Base-by-base conservation (phyloP, 768 basidiomycete genomes). In the Termitomyces sp. region DNA sequence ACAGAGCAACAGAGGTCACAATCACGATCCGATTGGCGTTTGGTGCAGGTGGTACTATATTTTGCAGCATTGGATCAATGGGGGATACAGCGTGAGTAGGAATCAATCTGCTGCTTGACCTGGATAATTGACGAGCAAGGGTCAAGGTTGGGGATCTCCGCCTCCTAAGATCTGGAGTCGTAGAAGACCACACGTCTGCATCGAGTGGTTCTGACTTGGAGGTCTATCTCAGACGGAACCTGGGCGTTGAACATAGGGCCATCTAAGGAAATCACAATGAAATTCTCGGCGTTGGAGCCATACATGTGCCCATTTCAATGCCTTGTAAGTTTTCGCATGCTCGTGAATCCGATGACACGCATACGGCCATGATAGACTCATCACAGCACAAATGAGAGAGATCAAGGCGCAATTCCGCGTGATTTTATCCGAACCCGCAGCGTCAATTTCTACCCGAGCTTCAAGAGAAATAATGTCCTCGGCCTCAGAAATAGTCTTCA, bases 251-350 rank as follows among this genome's bases (percentile, higher is more conserved):
- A 15, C 25, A 25, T 25, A 25, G 79, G 10, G 88, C 86, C 68
- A 90, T 87, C 86, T 89, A 20, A n/a, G 20, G 6, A 50, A 5
- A n/a, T 46, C 9, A 10, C 45, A 17, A 36, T 36, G 5, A 9
- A 82, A 80, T 54, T 86, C 69, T 7, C 71, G 75, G 20, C 82
- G 69, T 42, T 31, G 20, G 36, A 56, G 25, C 32, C 85, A 29
- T 58, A 84, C 85, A 72, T 86, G 82, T 5, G 85, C 84, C 86
- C 86, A 87, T 57, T 76, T 77, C 5, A 81, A 78, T 8, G 86
- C 86, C 60, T 81, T 81, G 67, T 81, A 75, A 83, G 87, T 86
- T 62, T 83, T 32, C 80, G 77, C 86, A 87, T 87, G 1, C 78
- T 82, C 17, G 83, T 82, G 57, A 87, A 87, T 32, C 84, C 76